A percentile compares a stretch with the other conserved stretches of the same genome.
Conservation (phyloP, 768 basidiomycete species). For the Collybia nuda region DNA sequence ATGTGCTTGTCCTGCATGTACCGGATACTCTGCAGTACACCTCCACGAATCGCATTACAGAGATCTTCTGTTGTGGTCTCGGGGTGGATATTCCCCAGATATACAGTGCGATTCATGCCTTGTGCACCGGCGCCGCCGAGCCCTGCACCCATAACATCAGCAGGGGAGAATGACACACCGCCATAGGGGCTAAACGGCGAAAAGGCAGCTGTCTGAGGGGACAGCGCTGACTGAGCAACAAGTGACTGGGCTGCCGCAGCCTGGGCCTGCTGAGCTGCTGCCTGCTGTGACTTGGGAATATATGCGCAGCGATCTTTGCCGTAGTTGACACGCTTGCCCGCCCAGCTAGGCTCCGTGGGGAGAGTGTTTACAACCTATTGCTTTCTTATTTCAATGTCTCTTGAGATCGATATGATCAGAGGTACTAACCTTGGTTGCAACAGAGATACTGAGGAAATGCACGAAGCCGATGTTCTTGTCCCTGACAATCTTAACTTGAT, state of each 20-base stretch:
- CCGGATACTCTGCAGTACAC: constrained; percentile 90
- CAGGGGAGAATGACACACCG: constrained; percentile 45
- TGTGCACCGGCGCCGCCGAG: constrained; percentile 32
- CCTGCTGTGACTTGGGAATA: constrained; percentile 94
- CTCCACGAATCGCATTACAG: constrained; percentile 96
- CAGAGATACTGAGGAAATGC: constrained; percentile 93
- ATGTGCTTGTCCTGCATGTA: constrained; percentile 98
- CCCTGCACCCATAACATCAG: constrained; percentile 38
- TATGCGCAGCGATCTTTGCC: constrained; percentile 99
- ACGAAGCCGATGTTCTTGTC: constrained; percentile 99
- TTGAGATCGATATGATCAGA: neutral
- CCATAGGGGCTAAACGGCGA: constrained; percentile 52
- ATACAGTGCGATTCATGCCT: constrained; percentile 88
- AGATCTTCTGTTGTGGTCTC: constrained; percentile 94
- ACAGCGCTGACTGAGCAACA: constrained; percentile 53
- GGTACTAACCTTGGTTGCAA: constrained; percentile 84
- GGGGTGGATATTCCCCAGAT: constrained; percentile 94
- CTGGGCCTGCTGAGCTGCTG: constrained; percentile 82
- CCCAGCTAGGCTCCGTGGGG: constrained; percentile 90
- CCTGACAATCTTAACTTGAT: constrained; percentile 98
- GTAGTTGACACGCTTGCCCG: constrained; percentile 95
- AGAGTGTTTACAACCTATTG: constrained; percentile 88
- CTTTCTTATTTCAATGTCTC: neutral
- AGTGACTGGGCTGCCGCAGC: constrained; percentile 79
- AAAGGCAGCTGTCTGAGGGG: constrained; percentile 24